These are phyloP conservation scores for Pulveroboletus sp. DNA, from an alignment of 768 basidiomycete genomes.

Conservation along the genomic window DNA sequence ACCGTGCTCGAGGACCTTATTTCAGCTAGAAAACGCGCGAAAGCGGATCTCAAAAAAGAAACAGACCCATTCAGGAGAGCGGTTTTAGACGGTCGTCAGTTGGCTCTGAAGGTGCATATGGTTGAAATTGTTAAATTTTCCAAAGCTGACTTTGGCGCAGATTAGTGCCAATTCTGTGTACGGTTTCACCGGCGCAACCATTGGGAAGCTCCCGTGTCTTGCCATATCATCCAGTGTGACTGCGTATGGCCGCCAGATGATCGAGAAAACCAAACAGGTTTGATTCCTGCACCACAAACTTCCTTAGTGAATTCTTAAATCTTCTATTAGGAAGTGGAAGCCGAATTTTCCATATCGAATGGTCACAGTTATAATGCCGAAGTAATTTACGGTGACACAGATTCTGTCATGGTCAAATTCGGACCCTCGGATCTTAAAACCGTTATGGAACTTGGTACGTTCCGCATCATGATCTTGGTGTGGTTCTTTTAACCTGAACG, in stretches of 20 bases:
- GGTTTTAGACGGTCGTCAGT: slow-evolving; percentile 93
- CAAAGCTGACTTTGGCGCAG: slow-evolving; percentile 40
- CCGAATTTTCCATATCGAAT: slow-evolving; percentile 79
- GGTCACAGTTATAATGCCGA: slow-evolving; percentile 84
- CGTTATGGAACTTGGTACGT: slow-evolving; percentile 87
- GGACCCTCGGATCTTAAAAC: slow-evolving; percentile 81
- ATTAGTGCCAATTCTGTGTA: slow-evolving; percentile 99
- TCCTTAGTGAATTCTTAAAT: not conserved
- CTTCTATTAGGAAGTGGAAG: slow-evolving; percentile 67
- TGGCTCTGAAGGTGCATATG: slow-evolving; percentile 79
- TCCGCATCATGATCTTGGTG: not conserved
- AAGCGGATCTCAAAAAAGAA: slow-evolving; percentile 94
- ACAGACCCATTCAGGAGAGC: slow-evolving; percentile 96
- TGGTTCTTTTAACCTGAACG: not conserved
- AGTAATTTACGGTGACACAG: slow-evolving; percentile 98
- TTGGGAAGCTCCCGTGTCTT: slow-evolving; percentile 94
- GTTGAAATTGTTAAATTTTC: not conserved
- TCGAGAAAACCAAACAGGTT: slow-evolving; percentile 91
- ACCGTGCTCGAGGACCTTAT: slow-evolving; percentile 92
- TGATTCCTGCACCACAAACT: slow-evolving; percentile 5
- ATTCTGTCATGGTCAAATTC: slow-evolving; percentile 98
- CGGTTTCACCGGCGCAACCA: slow-evolving; percentile 96
- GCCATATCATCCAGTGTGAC: slow-evolving; percentile 94
- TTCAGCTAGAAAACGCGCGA: slow-evolving; percentile 88
- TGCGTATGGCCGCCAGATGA: slow-evolving; percentile 98